Percentiles rank a stretch among this genome's conserved stretches.
Conservation (phyloP, 371 early-diverging fungal species). For the Lichtheimia corymbifera region DNA sequence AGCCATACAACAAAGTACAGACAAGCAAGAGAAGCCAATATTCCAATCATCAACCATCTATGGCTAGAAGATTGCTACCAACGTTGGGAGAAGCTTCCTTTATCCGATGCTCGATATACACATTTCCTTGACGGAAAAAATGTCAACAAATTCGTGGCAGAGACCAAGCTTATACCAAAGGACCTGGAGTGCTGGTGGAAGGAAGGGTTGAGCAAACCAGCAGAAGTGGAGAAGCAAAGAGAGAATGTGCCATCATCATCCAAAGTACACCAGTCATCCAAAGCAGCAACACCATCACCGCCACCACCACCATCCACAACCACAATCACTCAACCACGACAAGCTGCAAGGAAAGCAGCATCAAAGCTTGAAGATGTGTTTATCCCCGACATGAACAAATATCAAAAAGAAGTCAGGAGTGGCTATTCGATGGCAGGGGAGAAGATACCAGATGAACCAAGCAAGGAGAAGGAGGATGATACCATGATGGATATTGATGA, state of each 20-base stretch:
- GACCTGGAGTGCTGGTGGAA: conserved; percentile 27
- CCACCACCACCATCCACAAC: background rate
- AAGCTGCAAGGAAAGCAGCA: conserved; percentile 52
- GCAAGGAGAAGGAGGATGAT: background rate
- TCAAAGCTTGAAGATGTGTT: conserved; percentile 38
- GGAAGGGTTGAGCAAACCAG: conserved; percentile 14
- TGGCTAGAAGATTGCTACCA: conserved; percentile 85
- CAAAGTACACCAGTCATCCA: no score
- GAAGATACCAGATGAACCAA: background rate
- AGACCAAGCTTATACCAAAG: conserved; percentile 17
- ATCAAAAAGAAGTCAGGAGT: conserved; percentile 33
- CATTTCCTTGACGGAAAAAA: conserved; percentile 45
- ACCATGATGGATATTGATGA: no score
- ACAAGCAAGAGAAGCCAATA: conserved; percentile 60
- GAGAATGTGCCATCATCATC: no score
- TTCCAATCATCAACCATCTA: conserved; percentile 80
- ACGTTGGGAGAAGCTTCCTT: conserved; percentile 54
- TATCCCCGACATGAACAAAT: conserved; percentile 57
- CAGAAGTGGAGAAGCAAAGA: background rate
- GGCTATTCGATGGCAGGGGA: no score
- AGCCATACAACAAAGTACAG: conserved; percentile 65
- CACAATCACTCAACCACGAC: conserved; percentile 33
- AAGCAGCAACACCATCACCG: no score
- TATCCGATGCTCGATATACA: conserved; percentile 55
- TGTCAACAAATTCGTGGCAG: conserved; percentile 30